A percentile compares a stretch with the other conserved stretches of the same genome.
Evolutionary conservation across 2,329 filamentous ascomycete species (phyloP).

Genomic region (Colletotrichum sp.): DNA sequence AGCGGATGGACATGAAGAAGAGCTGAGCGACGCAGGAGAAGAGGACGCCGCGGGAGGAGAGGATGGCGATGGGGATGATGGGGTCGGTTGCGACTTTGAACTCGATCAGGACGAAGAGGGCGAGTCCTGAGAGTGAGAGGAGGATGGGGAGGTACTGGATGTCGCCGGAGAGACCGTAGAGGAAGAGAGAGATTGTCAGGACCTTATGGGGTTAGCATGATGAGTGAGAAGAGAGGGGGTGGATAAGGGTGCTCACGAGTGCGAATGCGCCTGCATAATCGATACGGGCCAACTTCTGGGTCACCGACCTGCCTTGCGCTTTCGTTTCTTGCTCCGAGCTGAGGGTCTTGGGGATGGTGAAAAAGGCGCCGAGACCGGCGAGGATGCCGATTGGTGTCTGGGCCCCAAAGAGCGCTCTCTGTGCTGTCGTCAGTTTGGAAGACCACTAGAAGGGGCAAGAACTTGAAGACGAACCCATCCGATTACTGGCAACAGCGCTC

Average conservation of each 20-base stretch:
- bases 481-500: constrained; percentile 63
- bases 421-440: constrained; percentile 10
- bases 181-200: constrained; percentile 70
- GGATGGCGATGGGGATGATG: constrained; percentile 74
- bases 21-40: constrained; percentile 77
- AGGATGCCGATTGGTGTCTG: constrained; percentile 70
- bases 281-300: constrained; percentile 65
- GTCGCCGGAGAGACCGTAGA: constrained; percentile 71
- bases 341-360: constrained; percentile 64
- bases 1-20: constrained; percentile 81
- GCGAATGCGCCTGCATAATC: constrained; percentile 77
- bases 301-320: constrained; percentile 44
- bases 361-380: constrained; percentile 65
- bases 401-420: constrained; percentile 75
- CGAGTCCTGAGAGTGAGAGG: constrained; percentile 56
- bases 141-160: constrained; percentile 66
- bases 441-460: background rate
- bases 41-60: constrained; percentile 73
- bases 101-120: constrained; percentile 68
- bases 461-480: constrained; percentile 66
- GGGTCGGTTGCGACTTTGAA: constrained; percentile 68
- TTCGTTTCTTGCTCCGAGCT: constrained; percentile 38
- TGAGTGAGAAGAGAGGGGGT: constrained; percentile 19
- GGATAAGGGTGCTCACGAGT: constrained; percentile 48
- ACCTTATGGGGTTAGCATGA: constrained; percentile 44